These are phyloP conservation scores for Dipteronia sinensis DNA, from an alignment of 345 rosid species.

Conservation along the genomic window DNA sequence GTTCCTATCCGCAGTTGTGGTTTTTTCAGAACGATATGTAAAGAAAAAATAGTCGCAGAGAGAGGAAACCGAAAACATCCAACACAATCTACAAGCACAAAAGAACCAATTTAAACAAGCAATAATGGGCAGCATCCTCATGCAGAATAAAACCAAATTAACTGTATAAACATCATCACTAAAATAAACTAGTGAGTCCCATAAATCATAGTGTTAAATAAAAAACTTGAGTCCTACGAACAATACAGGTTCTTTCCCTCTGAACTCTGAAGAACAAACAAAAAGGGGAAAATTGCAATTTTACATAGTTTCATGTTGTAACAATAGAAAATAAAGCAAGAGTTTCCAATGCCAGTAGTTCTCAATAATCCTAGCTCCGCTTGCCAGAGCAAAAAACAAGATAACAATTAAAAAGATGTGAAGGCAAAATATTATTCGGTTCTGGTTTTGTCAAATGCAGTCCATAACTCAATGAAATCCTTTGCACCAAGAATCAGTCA, in stretches of 20 bases:
- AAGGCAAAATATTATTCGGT: constrained; percentile 43
- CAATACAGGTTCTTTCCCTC: constrained; percentile 31
- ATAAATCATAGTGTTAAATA: constrained; percentile 22
- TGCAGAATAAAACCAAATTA: neutral
- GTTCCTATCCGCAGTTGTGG: neutral
- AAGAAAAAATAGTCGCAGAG: neutral
- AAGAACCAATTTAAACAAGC: neutral
- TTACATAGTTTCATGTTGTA: constrained; percentile 35
- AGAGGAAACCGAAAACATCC: neutral
- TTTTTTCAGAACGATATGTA: neutral
- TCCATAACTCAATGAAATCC: too few relatives aligned
- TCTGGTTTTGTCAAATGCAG: constrained; percentile 34
- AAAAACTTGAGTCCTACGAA: constrained; percentile 35
- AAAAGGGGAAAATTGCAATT: constrained; percentile 29
- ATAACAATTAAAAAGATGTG: constrained; percentile 17
- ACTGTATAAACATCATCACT: constrained; percentile 17
- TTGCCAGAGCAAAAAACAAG: constrained; percentile 39
- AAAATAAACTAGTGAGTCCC: constrained; percentile 24
- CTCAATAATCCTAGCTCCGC: constrained; percentile 47
- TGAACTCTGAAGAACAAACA: constrained; percentile 15
- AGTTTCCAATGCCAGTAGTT: constrained; percentile 28
- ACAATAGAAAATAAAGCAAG: constrained; percentile 33
- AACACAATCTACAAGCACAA: neutral
- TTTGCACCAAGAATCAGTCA: constrained; percentile 35
- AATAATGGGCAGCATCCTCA: neutral